A percentile compares a stretch with the other conserved stretches of the same genome.
Conservation (phyloP, 257 asterid species). For the Nicotiana tabacum region DNA sequence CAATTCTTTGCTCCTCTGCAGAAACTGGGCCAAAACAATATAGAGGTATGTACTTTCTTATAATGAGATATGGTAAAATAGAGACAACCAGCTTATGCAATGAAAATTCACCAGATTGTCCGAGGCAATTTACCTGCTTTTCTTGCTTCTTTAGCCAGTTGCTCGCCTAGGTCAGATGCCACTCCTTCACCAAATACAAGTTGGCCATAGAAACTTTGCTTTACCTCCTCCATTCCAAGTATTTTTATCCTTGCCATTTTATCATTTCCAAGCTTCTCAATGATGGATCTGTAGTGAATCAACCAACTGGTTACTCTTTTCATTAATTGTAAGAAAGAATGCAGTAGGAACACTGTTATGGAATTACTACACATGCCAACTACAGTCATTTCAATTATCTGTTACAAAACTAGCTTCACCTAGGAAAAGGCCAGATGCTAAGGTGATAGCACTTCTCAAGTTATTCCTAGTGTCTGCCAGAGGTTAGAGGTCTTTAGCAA, state of each 20-base stretch:
- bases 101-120: not conserved
- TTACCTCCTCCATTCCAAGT: conserved; percentile 66
- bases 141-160: conserved; percentile 70
- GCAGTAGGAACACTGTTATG: not conserved
- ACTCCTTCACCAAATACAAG: conserved; percentile 76
- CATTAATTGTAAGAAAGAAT: not conserved
- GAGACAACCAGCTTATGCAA: not conserved
- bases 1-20: conserved; percentile 77
- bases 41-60: not conserved
- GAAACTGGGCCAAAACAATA: conserved; percentile 48
- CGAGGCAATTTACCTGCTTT: conserved; percentile 60
- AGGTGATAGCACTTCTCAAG: not conserved
- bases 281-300: conserved; percentile 45
- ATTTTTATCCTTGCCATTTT: conserved; percentile 52
- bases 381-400: not conserved
- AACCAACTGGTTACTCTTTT: not conserved
- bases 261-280: conserved; percentile 73
- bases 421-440: not conserved
- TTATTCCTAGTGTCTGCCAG: too few relatives aligned
- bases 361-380: not conserved
- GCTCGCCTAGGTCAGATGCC: conserved; percentile 76
- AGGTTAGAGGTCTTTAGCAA: too few relatives aligned
- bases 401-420: not conserved
- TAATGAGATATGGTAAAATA: not conserved
- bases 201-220: conserved; percentile 75